Percentiles rank a stretch among this genome's conserved stretches.
Conservation (phyloP, 1,139 yeast species). For the Ogataea hybrid region DNA sequence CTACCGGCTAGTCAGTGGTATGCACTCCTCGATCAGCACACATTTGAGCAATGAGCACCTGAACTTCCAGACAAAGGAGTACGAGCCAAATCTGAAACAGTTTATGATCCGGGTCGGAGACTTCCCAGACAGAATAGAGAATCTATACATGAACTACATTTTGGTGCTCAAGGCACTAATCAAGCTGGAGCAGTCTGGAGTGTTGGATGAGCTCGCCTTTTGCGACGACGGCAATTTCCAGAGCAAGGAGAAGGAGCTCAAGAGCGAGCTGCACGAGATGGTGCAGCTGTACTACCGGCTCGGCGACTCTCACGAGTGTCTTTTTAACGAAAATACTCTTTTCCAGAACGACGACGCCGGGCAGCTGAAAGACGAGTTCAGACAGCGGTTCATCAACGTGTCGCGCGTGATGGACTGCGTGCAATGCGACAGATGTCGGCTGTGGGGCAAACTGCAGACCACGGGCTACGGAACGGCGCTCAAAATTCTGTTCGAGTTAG, state of each 20-base stretch:
- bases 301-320: conserved; percentile 18
- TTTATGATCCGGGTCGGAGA: conserved; percentile 91
- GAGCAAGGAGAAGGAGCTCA: conserved; percentile 28
- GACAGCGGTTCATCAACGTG: conserved; percentile 81
- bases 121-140: conserved; percentile 83
- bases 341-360: conserved; percentile 49
- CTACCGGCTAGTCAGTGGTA: conserved; percentile 82
- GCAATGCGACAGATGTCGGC: conserved; percentile 94
- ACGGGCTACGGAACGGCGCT: conserved; percentile 97
- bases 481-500: conserved; percentile 80
- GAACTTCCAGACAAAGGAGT: conserved; percentile 68
- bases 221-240: conserved; percentile 28
- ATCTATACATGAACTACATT: conserved; percentile 90
- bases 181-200: conserved; percentile 42
- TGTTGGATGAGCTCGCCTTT: conserved; percentile 27
- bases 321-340: conserved; percentile 50
- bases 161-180: conserved; percentile 78
- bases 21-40: conserved; percentile 95
- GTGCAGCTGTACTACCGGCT: conserved; percentile 28
- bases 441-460: conserved; percentile 98
- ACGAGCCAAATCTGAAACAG: conserved; percentile 78
- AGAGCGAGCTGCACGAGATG: conserved; percentile 24
- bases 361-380: conserved; percentile 72
- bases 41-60: conserved; percentile 87
- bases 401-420: conserved; percentile 97